Base-by-base conservation (phyloP, 225 moss, liverwort and hornwort genomes). In the Takakia lepidozioides region DNA sequence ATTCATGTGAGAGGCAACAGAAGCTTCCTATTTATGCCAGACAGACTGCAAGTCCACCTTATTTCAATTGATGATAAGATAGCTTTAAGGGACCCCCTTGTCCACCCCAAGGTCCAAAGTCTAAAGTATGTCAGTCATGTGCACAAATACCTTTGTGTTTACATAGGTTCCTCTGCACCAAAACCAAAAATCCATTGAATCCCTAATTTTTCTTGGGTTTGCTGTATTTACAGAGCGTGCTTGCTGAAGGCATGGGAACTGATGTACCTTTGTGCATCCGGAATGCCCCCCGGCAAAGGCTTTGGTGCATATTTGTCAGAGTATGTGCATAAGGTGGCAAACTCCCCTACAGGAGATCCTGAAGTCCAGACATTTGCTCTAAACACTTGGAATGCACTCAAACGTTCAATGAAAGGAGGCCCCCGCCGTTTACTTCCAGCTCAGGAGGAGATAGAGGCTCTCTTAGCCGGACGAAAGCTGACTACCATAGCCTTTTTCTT, bases 251-350 rank as follows among this genome's bases (percentile, higher is more conserved):
- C 75, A 27, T 81, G 80, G 80, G 80, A 81, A 37, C 63, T 81
- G 29, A 81, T 81, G 80, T 75, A 81, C 46, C 57, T 81, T 24
- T 81, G 80, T 64, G 80, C 80, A 21, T 81, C 80, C 43, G 80
- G 75, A 32, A 81, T 81, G 80, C 80, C 80, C 19, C 80, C 80
- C 25, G 80, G 80, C 17, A 81, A 81, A 56, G 80, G 75, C 53
- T 61, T 81, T 42, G 75, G 80, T 37, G 70, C 75, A 27, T 75
- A 74, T 65, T 65, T 81, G 51, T 81, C 80, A 36, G 80, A 81
- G 61, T 81, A 81, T 52, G 80, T 81, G 6, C 80, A 81, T 57
- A 75, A 75, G 53, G 70, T 81, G 5, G 74, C 75, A 4, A 71
- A 71, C 47, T 48, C 71, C 4, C 29, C 80, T 1, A 16, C 17